Conservation (phyloP, 2,329 filamentous ascomycete genomes). For the Canariomyces notabilis region DNA sequence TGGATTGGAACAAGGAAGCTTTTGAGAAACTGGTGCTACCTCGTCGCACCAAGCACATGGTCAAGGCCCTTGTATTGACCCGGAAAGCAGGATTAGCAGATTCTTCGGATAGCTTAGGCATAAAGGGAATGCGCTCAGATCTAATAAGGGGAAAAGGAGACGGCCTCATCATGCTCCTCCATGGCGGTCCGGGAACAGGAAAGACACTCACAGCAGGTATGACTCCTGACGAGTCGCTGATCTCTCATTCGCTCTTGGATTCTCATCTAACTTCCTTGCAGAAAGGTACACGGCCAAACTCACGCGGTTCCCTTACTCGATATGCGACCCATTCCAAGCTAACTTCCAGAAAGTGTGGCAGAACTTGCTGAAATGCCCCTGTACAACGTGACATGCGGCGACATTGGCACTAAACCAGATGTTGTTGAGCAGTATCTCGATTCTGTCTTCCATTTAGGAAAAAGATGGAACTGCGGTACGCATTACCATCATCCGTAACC, state of each 20-base stretch:
- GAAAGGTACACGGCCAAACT: background rate
- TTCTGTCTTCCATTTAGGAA: constrained; percentile 29
- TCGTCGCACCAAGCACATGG: constrained; percentile 19
- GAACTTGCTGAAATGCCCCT: constrained; percentile 30
- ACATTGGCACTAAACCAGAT: constrained; percentile 31
- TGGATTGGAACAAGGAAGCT: constrained; percentile 12
- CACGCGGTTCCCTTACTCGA: background rate
- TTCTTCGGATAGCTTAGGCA: background rate
- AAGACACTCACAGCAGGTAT: constrained; percentile 29
- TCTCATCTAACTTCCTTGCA: background rate
- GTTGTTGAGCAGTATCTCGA: constrained; percentile 31
- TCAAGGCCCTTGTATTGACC: constrained; percentile 23
- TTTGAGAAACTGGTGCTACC: constrained; percentile 10
- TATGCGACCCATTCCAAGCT: background rate
- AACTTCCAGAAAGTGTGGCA: constrained; percentile 27
- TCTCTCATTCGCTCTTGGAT: background rate
- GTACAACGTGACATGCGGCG: constrained; percentile 32
- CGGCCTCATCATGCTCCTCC: constrained; percentile 29
- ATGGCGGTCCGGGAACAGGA: constrained; percentile 30
- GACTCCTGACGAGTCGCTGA: background rate
- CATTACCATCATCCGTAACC: no score
- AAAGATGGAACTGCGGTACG: constrained; percentile 29
- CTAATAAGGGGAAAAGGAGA: constrained; percentile 30
- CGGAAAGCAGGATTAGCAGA: constrained; percentile 15
- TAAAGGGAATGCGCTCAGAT: constrained; percentile 17